Percentiles rank a stretch among this genome's conserved stretches.
phyloP scores from a whole-genome alignment of 2,329 filamentous ascomycete species.

The Pyrenochaeta sp. region DNA sequence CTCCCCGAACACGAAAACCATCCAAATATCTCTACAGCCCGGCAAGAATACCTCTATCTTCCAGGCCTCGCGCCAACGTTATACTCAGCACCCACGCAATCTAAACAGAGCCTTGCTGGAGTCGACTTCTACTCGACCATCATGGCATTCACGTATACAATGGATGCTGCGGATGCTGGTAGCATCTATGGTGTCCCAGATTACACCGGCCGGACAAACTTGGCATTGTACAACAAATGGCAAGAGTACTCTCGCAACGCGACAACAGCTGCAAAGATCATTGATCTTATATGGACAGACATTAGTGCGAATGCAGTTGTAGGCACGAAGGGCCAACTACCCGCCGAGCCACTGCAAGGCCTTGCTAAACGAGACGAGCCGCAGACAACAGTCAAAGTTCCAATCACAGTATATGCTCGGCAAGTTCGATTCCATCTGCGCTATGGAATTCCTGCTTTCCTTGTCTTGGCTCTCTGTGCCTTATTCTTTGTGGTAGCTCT shows the following conservation, averaged over 20 bases:
- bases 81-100: slow-evolving; percentile 2
- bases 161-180: slow-evolving; percentile 4
- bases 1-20: slow-evolving; percentile 38
- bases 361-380: slow-evolving; percentile 10
- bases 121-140: slow-evolving; percentile 43
- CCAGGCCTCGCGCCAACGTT: slow-evolving; percentile 29
- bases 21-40: slow-evolving; percentile 47
- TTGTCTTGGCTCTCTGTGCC: slow-evolving; percentile 11
- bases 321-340: slow-evolving; percentile 42
- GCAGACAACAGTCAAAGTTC: slow-evolving; percentile 5
- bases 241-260: slow-evolving; percentile 43
- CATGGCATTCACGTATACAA: slow-evolving; percentile 30
- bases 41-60: slow-evolving; percentile 42
- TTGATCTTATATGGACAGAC: slow-evolving; percentile 58
- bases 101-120: slow-evolving; percentile 45
- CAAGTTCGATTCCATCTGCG: slow-evolving; percentile 43
- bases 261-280: slow-evolving; percentile 41
- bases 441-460: slow-evolving; percentile 47
- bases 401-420: slow-evolving; percentile 36
- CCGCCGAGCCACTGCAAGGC: slow-evolving; percentile 8
- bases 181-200: slow-evolving; percentile 26
- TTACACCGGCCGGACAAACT: slow-evolving; percentile 48
- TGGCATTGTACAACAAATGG: slow-evolving; percentile 54
- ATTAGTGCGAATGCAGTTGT: slow-evolving; percentile 53
- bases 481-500: slow-evolving; percentile 2